phyloP scores from a whole-genome alignment of 2,329 filamentous ascomycete genomes.

The Pseudocercospora pini-densiflorae region DNA sequence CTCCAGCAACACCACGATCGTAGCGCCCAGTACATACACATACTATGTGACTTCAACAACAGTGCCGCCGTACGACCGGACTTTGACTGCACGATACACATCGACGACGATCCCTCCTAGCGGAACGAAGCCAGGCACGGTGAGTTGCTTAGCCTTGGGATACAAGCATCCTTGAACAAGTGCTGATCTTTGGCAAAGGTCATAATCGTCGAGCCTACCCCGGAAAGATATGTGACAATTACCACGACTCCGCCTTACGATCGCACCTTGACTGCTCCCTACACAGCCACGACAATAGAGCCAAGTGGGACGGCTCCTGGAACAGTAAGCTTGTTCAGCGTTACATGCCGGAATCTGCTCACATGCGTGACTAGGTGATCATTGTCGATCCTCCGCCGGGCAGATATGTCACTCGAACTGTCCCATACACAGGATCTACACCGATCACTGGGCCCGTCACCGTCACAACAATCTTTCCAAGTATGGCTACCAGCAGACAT shows the following conservation, averaged over 20 bases:
- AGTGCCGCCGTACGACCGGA: not conserved
- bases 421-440: not conserved
- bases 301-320: not conserved
- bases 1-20: not conserved
- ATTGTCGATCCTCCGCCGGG: not conserved
- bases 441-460: slow-evolving; percentile 4
- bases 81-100: not conserved
- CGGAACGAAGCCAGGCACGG: not conserved
- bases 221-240: not conserved
- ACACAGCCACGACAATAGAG: not conserved
- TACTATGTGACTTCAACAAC: not conserved
- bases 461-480: slow-evolving; percentile 2
- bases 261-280: not conserved
- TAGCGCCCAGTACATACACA: not conserved
- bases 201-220: not conserved
- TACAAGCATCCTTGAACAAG: not conserved
- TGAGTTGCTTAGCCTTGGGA: not conserved
- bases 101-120: not conserved
- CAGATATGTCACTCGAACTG: not conserved
- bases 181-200: not conserved
- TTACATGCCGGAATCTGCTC: not conserved
- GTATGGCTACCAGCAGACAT: not conserved
- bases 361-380: not conserved
- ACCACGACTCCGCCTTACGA: slow-evolving; percentile 1
- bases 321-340: not conserved